These are phyloP conservation scores for Ceratobasidium sp. DNA, from an alignment of 1,284 basidiomycete species.

Conservation along the genomic window DNA sequence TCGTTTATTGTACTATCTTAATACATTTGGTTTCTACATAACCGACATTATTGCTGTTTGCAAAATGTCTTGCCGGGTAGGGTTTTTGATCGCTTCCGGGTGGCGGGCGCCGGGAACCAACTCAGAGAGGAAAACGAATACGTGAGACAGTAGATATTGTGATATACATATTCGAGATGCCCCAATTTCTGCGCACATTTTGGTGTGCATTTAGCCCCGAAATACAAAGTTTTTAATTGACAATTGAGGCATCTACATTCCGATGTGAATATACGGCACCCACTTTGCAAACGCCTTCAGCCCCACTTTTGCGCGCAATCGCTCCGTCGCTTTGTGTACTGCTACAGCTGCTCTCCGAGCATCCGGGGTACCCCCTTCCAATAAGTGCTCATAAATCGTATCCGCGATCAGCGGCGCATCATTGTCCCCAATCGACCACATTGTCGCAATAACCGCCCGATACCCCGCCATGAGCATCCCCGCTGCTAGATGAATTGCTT, in stretches of 20 bases:
- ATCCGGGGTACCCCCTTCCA: not conserved
- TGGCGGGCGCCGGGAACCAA: too few species aligned
- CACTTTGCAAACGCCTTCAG: not conserved
- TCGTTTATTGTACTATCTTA: too few species aligned
- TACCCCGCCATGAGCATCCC: conserved; percentile 34
- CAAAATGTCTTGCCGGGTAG: too few species aligned
- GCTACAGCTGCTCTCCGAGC: not conserved
- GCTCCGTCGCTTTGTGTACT: not conserved
- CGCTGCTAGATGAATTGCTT: conserved; percentile 33
- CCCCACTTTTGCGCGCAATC: not conserved
- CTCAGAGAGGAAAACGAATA: too few species aligned
- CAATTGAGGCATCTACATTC: not conserved
- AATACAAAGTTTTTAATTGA: too few species aligned
- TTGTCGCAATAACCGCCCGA: conserved; percentile 31
- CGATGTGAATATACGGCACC: conserved; percentile 25
- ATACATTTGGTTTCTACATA: too few species aligned
- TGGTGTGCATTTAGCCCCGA: too few species aligned
- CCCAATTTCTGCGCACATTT: too few species aligned
- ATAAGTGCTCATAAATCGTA: conserved; percentile 26
- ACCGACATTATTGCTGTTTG: too few species aligned
- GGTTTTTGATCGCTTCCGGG: too few species aligned
- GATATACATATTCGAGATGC: too few species aligned
- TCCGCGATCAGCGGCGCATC: conserved; percentile 35
- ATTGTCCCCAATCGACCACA: conserved; percentile 38
- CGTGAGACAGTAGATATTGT: too few species aligned